Evolutionary conservation across 345 rosid species (phyloP), one percentile per base, ranked within the genome.

Genomic region (Pseudoturritis turrita): DNA sequence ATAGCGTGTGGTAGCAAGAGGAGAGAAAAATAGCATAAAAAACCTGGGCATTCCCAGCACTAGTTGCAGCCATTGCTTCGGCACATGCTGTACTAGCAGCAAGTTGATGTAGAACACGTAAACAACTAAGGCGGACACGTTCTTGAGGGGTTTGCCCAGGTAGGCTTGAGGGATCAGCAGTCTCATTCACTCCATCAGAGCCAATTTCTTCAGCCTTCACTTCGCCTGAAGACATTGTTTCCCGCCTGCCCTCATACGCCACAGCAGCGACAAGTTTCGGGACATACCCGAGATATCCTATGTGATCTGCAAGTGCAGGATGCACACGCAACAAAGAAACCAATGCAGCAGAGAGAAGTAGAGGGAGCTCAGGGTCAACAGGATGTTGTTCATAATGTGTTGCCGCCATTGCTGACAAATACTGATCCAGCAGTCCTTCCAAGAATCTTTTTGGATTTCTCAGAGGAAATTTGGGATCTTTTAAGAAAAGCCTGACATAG

Each of bases 21-120:
- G 60, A 39, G 44, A 55, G 47, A 52, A 13, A 33, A 45, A 58
- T 59, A 62, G 33, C 60, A 51, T 53, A 61, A 10, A 22, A 25
- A 50, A 77, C 98, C 96, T 95, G 98, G 36, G 99, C 96, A 37
- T 92, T 79, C 60, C 98, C 98, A 10, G 76, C 92, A 79, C 98
- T 91, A 57, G 99, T 95, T 56, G 99, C 96, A 44, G 99, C 99
- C 99, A 95, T 95, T 68, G 98, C 99, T 86, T 95, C 99, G 5
- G 96, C 99, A 80, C 99, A 95, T 55, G 82, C 83, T 4, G 92
- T 91, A 80, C 99, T 95, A 33, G 99, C 87, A 22, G 98, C 99
- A 76, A 95, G 99, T 82, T 95, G 99, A 83, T 95, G 99, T 18
- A 95, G 79, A 64, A 91, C 96, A 65, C 99, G 96, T 83, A 95